phyloP scores from a whole-genome alignment of 805 yeast species.

The Wickerhamiella galacta region DNA sequence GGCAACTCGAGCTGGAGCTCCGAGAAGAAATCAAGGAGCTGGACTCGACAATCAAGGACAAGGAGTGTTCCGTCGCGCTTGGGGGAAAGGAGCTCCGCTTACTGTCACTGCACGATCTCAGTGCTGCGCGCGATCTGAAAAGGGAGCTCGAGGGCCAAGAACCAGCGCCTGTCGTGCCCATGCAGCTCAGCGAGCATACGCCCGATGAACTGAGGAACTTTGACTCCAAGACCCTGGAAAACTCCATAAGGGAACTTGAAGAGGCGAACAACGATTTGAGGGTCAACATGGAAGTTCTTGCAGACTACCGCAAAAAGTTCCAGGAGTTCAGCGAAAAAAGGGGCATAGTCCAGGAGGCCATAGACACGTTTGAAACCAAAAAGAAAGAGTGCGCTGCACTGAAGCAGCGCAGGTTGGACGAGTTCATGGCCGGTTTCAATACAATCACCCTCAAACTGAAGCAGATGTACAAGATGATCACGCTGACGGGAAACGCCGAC shows the following conservation, averaged over 20 bases:
- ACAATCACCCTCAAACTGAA: conserved; percentile 74
- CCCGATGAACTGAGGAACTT: conserved; percentile 13
- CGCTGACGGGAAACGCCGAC: conserved; percentile 99
- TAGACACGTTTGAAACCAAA: conserved; percentile 44
- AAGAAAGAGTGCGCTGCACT: conserved; percentile 48
- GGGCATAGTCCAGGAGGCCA: conserved; percentile 50
- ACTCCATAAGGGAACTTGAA: conserved; percentile 12
- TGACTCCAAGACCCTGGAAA: conserved; percentile 9
- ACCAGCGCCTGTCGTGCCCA: neutral
- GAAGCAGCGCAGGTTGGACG: conserved; percentile 59
- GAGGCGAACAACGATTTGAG: conserved; percentile 33
- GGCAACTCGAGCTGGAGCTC: neutral
- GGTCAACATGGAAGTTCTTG: conserved; percentile 57
- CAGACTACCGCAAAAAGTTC: conserved; percentile 56
- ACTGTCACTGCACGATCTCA: neutral
- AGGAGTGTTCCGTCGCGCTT: neutral
- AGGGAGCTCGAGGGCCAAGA: neutral
- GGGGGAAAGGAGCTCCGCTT: neutral
- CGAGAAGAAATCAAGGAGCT: neutral
- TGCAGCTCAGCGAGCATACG: conserved; percentile 5
- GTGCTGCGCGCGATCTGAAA: neutral
- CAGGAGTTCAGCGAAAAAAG: conserved; percentile 49
- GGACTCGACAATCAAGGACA: neutral
- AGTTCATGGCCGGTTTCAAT: conserved; percentile 86
- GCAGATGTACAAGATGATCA: conserved; percentile 96